Evolutionary conservation across 164 flowering plant genomes (phyloP), one percentile per base, ranked within the genome.

Genomic region (Annona squamosa): DNA sequence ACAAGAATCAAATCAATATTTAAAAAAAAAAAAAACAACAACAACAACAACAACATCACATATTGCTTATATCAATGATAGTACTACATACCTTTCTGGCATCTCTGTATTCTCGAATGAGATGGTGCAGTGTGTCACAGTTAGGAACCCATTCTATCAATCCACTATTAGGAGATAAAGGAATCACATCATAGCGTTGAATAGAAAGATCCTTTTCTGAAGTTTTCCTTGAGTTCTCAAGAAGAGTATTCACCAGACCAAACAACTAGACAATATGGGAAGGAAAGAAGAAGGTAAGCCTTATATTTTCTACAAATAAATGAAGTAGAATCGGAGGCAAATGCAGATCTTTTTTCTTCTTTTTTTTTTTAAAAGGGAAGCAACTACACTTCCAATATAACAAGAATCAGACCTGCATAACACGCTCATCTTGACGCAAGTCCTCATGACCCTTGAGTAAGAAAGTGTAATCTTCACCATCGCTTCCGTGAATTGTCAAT

Each of bases 391-490:
- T 62, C 66, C 9, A 18, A 17, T 42, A 9, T 73, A 61, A 76
- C 19, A 44, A 46, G 10, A 46, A 57, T 10, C 47, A 70, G 13
- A 95, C 99, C 98, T 95, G 99, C 99, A 96, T 96, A 79, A 93
- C 99, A 80, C 99, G 97, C 77, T 96, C 99, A 86, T 96, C 99
- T 84, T 96, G 99, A 68, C 99, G 92, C 68, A 96, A 77, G 73
- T 96, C 99, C 79, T 96, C 99, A 80, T 96, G 99, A 37, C 99
- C 99, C 82, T 96, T 96, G 69, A 96, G 82, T 84, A 96, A 84
- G 83, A 96, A 96, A 73, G 98, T 88, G 84, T 91, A 83, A 66
- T 96, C 97, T 71, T 96, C 91, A 47, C 98, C 99, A 85, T 96
- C 96, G 79, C 91, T 93, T 61, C 99, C 99, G 82, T 82, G 89